These are phyloP conservation scores for Fraxinus dipetala DNA, from an alignment of 305 asterid genomes.

Conservation along the genomic window DNA sequence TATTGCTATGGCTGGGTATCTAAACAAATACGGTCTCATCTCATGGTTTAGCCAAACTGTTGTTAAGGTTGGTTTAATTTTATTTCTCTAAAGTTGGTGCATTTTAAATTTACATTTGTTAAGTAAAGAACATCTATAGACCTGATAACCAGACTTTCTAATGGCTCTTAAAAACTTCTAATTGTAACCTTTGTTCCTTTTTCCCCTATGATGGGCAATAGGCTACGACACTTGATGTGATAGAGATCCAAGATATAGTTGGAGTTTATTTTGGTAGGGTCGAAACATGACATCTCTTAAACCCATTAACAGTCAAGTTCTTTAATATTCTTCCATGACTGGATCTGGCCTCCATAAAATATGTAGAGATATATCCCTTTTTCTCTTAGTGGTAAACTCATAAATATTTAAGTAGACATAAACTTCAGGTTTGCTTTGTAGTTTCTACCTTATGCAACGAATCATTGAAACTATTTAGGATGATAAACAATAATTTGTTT, in stretches of 20 bases:
- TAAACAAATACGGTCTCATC: conserved; percentile 94
- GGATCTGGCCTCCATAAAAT: neutral
- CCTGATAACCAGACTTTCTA: neutral
- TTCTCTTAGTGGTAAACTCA: neutral
- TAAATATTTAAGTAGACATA: neutral
- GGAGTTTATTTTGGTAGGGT: neutral
- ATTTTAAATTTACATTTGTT: neutral
- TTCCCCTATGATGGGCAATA: neutral
- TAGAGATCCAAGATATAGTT: neutral
- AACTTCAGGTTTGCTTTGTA: neutral
- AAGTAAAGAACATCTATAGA: neutral
- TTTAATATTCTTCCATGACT: neutral
- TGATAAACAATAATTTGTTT: neutral
- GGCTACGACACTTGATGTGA: neutral
- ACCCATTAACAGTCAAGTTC: neutral
- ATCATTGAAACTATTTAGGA: neutral
- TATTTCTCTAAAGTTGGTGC: neutral
- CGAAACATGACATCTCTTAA: neutral
- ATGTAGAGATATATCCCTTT: neutral
- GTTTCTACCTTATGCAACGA: neutral
- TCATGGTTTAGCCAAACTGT: conserved; percentile 96
- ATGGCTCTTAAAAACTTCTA: neutral
- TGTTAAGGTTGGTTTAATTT: conserved; percentile 51
- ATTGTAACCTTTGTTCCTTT: neutral
- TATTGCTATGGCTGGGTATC: conserved; percentile 98